A percentile compares a stretch with the other conserved stretches of the same genome.
Evolutionary conservation across 208 protist genomes (phyloP).

Genomic region (Lotmaria passim): DNA sequence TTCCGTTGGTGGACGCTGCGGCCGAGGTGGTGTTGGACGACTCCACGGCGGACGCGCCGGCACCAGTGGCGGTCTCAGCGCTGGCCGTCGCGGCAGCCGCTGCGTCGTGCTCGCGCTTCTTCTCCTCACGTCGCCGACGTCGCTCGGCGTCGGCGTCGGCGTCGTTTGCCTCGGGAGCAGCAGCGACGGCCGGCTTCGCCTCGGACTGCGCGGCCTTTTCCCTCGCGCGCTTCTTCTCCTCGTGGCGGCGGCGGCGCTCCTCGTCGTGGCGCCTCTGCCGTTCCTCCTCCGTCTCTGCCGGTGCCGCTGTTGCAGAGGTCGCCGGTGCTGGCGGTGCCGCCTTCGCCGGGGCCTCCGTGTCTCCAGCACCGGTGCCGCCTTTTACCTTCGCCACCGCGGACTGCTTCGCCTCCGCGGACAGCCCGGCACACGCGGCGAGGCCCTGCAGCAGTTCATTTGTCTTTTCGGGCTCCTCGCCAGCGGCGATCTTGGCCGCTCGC

Average conservation of each 20-base stretch:
- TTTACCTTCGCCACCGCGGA: slow-evolving; percentile 69
- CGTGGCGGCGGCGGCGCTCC: slow-evolving; percentile 51
- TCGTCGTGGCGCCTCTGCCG: slow-evolving; percentile 67
- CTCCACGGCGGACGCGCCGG: neutral
- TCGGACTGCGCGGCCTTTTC: slow-evolving; percentile 28
- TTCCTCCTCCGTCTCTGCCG: slow-evolving; percentile 57
- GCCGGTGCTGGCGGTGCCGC: neutral
- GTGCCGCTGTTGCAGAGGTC: slow-evolving; percentile 3
- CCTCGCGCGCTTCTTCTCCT: slow-evolving; percentile 54
- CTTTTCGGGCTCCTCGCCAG: slow-evolving; percentile 84
- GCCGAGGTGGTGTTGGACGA: neutral
- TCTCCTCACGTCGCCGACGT: slow-evolving; percentile 35
- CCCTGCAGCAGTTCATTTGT: slow-evolving; percentile 90
- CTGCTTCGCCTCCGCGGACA: slow-evolving; percentile 63
- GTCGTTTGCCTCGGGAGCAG: slow-evolving; percentile 10
- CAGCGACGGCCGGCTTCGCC: slow-evolving; percentile 13
- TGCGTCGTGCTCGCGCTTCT: slow-evolving; percentile 32
- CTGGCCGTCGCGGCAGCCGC: neutral
- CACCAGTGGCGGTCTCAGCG: too few relatives aligned
- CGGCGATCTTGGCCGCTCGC: slow-evolving; percentile 84
- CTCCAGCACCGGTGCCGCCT: slow-evolving; percentile 22
- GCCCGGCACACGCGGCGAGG: slow-evolving; percentile 72
- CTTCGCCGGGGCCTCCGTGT: slow-evolving; percentile 1
- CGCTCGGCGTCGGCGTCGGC: slow-evolving; percentile 32
- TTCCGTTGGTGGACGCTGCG: neutral